These are phyloP conservation scores for Dichotomopilus funicola DNA, from an alignment of 2,329 filamentous ascomycete species.

Conservation along the genomic window DNA sequence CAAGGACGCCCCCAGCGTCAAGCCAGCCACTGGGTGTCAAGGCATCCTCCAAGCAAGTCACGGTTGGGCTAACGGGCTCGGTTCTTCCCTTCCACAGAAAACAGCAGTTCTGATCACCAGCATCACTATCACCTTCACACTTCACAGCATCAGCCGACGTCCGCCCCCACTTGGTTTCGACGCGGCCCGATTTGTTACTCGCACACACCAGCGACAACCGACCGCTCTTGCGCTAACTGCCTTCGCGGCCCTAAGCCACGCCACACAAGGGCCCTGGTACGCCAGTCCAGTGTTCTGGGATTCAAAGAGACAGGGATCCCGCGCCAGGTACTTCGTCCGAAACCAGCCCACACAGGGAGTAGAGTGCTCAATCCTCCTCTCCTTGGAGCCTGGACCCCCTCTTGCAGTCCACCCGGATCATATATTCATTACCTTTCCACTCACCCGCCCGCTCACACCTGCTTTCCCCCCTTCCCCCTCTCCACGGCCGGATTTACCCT, in stretches of 20 bases:
- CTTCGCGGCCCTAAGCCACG: constrained; percentile 3
- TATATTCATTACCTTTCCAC: constrained; percentile 27
- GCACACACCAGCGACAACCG: constrained; percentile 22
- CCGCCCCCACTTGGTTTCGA: constrained; percentile 13
- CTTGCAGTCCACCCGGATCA: constrained; percentile 19
- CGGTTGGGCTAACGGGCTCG: no score
- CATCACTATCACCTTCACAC: no score
- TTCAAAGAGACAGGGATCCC: constrained; percentile 20
- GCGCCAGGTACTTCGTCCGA: constrained; percentile 18
- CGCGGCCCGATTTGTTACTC: constrained; percentile 7
- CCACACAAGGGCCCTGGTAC: constrained; percentile 16
- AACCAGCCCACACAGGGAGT: constrained; percentile 17
- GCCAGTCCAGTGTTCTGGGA: constrained; percentile 24
- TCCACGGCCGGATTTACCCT: constrained; percentile 30
- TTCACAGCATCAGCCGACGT: background rate
- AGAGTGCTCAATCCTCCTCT: constrained; percentile 17
- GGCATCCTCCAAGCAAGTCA: background rate
- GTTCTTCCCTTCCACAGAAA: no score
- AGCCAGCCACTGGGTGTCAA: constrained; percentile 3
- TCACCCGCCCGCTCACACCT: constrained; percentile 24
- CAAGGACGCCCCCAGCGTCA: constrained; percentile 3
- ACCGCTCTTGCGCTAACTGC: constrained; percentile 15
- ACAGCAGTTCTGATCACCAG: no score
- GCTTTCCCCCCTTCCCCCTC: constrained; percentile 21
- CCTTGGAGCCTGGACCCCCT: constrained; percentile 19